Evolutionary conservation across 345 rosid species (phyloP).

Genomic region (Odontarrhena argentea): DNA sequence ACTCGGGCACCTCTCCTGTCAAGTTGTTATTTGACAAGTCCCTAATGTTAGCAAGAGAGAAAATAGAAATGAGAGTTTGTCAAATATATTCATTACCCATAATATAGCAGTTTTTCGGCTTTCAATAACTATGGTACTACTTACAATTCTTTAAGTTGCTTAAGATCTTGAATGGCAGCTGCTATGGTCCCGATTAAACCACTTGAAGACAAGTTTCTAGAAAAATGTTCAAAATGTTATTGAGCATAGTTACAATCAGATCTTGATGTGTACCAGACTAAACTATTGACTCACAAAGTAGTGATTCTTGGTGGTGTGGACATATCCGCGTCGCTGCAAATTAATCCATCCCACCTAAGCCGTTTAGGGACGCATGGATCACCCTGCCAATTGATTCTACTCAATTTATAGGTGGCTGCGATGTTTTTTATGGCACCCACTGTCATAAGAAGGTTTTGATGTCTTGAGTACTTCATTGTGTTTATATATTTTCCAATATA

Average conservation of each 20-base stretch:
- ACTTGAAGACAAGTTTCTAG: constrained; percentile 48
- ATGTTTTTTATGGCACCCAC: constrained; percentile 23
- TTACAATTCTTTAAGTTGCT: constrained; percentile 18
- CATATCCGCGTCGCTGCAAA: constrained; percentile 2
- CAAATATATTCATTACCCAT: background rate
- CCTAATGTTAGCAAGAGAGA: constrained; percentile 32
- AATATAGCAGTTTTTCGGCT: background rate
- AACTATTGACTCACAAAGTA: constrained; percentile 10
- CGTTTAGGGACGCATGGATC: constrained; percentile 30
- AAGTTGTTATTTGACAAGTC: constrained; percentile 56
- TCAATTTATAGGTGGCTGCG: constrained; percentile 10
- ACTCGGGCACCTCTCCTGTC: constrained; percentile 48
- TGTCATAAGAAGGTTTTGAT: background rate
- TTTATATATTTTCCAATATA: background rate
- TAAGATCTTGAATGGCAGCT: constrained; percentile 37
- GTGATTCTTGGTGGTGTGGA: constrained; percentile 29
- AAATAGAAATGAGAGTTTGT: background rate
- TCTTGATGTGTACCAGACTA: background rate
- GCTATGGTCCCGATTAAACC: constrained; percentile 44
- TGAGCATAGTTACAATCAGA: background rate
- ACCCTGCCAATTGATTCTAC: constrained; percentile 25
- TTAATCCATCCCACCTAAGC: constrained; percentile 7
- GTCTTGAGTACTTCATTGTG: background rate
- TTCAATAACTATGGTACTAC: background rate
- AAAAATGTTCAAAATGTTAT: background rate